phyloP scores from a whole-genome alignment of 2,329 filamentous ascomycete species.

The Lasiodiplodia gonubiensis region DNA sequence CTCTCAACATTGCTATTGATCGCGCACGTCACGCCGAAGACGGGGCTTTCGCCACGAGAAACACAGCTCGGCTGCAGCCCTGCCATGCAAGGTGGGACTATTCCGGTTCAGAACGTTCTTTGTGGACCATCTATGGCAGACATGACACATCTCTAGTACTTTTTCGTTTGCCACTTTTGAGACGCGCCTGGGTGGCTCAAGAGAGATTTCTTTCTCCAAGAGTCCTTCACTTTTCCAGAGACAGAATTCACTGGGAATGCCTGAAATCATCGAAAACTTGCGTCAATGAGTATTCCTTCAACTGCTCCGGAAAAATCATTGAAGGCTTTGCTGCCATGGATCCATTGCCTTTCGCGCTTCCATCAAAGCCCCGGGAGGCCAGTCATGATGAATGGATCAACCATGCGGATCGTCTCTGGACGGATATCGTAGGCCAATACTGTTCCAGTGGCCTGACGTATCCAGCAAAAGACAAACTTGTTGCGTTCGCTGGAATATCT shows the following conservation, averaged over 20 bases:
- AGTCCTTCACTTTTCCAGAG: not conserved
- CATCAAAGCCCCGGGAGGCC: too few relatives aligned
- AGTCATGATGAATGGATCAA: not conserved
- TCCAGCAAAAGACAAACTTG: not conserved
- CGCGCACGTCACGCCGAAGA: not conserved
- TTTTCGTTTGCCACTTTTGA: not conserved
- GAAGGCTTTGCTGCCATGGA: not conserved
- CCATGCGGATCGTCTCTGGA: not conserved
- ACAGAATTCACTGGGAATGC: not conserved
- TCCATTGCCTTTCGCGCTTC: not conserved
- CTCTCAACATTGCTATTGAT: not conserved
- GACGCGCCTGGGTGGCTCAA: not conserved
- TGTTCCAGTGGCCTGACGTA: not conserved
- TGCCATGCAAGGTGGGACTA: not conserved
- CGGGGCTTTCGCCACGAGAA: not conserved
- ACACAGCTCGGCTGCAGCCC: not conserved
- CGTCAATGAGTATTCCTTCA: not conserved
- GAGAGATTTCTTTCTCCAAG: slow-evolving; percentile 13
- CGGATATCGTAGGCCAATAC: not conserved
- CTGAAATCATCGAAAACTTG: not conserved
- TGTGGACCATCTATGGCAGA: not conserved
- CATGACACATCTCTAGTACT: not conserved
- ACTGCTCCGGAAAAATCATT: not conserved
- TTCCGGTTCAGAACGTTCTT: not conserved
- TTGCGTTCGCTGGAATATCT: not conserved